Base-by-base conservation (phyloP, 73 alveolate species). In the Stentor roeselii region DNA sequence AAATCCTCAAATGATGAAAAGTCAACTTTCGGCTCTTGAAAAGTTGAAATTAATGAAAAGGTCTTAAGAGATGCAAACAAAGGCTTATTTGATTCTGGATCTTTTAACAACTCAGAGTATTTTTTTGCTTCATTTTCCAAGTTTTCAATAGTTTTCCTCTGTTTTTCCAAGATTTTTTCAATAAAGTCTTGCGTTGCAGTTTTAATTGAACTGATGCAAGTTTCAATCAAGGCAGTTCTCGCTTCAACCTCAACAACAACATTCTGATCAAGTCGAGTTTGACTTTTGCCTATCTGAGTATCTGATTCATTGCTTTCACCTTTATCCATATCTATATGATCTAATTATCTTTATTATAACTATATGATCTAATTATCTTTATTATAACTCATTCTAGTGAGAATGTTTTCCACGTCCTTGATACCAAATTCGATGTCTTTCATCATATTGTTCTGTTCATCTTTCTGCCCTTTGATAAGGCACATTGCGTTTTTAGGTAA, bases 401-500 rank as follows among this genome's bases (percentile, higher is more conserved):
- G 67, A 11, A 50, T 11, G 67, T 50, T 21, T 21, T 50, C 67
- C 6, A 50, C 21, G 21, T 50, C 21, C 67, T 50, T 50, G 21
- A 50, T 50, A 6, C 67, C 67, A 6, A 50, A 11, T 11, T 50
- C 67, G 21, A 50, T 50, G 21, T 50, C 67, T 21, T 50, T 50
- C 21, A 50, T 50, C 67, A 50, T 50, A 50, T 50, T 50, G 21
- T 50, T 50, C 67, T 50, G 67, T 21, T 50, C 67, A 50, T 21
- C 67, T 50, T 50, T 50, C 67, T 50, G 30, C 67, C 67, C 67
- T 50, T 50, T 50, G 30, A 11, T 21, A 50, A 67, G 37, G 41
- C 80, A 67, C 37, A 21, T 67, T 30, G 80, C 80, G 34, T n/a
- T 67, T 34, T 67, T 67, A 0, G 93, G 91, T 76, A 88, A 78